Evolutionary conservation across 2,329 filamentous ascomycete genomes (phyloP), one percentile per base, ranked within the genome.

Genomic region (Phaeomoniella chlamydospora): DNA sequence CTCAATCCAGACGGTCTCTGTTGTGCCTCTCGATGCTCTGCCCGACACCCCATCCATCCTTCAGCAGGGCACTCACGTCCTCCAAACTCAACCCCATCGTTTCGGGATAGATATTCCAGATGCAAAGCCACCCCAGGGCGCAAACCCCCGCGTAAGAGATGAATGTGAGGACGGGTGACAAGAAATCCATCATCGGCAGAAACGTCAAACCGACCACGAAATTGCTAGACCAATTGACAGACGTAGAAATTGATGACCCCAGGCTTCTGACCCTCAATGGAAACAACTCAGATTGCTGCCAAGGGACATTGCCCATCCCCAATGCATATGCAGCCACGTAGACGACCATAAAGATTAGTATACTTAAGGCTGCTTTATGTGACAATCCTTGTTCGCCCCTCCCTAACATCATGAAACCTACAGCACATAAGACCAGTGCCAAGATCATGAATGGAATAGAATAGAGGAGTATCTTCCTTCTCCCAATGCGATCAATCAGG

Each of bases 231-330:
- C 88, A 96, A 50, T 81, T 94, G 4, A 83, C 92, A 4, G 77
- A 79, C 5, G 87, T 72, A 5, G 70, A 65, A 17, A 77, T 52
- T 11, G 67, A 65, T 2, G 73, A 77, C 18, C 74, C 71, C 13
- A 76, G 57, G 53, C 73, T 78, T 41, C 78, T 70, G 34, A 80
- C 64, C 13, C 65, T 61, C 13, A 72, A 53, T 1, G 86, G 81
- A 51, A 94, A 94, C 18, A 94, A 70, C 60, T 96, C 88, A 46
- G 79, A 84, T 60, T 94, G 87, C 68, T 94, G 88, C 88, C 88
- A 96, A 0, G 88, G 87, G 2, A 96, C 85, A 48, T 86, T 92
- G 5, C 88, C 88, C 2, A 96, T 68, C 2, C 88, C 88, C 2
- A 87, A 65, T 1, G 88, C 88, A 52, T 92, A 96, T 1, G 79